Conservation (phyloP, 768 basidiomycete genomes). For the Leccinellum luteum region DNA sequence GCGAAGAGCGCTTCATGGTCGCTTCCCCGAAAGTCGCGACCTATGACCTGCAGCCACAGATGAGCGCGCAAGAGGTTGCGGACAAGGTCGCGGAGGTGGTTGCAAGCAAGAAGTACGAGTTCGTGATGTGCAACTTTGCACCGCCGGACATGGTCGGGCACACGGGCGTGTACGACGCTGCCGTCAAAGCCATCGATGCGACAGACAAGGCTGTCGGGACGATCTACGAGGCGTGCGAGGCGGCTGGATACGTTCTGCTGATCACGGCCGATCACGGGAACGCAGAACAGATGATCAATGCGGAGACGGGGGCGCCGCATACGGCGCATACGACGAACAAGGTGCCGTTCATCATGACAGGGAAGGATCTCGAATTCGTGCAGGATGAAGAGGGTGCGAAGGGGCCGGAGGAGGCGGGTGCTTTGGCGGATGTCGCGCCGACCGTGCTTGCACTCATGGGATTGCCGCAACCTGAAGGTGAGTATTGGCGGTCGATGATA, state of each 20-base stretch:
- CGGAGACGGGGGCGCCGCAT: slow-evolving; percentile 80
- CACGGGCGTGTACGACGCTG: slow-evolving; percentile 89
- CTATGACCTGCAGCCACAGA: slow-evolving; percentile 87
- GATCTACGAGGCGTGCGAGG: slow-evolving; percentile 80
- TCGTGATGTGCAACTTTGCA: slow-evolving; percentile 98
- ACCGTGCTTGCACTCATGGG: slow-evolving; percentile 81
- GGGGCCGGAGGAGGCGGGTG: slow-evolving; percentile 59
- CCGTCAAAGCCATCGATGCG: slow-evolving; percentile 81
- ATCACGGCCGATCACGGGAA: slow-evolving; percentile 96
- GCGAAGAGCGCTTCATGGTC: slow-evolving; percentile 84
- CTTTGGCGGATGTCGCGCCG: slow-evolving; percentile 88
- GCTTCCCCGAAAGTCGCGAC: slow-evolving; percentile 92
- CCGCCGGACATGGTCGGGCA: slow-evolving; percentile 98
- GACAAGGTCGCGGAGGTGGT: slow-evolving; percentile 91
- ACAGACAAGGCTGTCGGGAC: slow-evolving; percentile 90
- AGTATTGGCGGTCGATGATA: slow-evolving; percentile 11
- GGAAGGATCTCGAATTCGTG: slow-evolving; percentile 53
- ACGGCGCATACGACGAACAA: slow-evolving; percentile 88
- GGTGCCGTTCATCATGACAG: slow-evolving; percentile 89
- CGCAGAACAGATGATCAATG: slow-evolving; percentile 91
- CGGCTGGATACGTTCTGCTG: slow-evolving; percentile 82
- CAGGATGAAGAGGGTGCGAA: slow-evolving; percentile 48
- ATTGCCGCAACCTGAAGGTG: slow-evolving; percentile 66
- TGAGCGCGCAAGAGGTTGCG: slow-evolving; percentile 86
- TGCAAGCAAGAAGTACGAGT: slow-evolving; percentile 66